These are phyloP conservation scores for Acorus calamus DNA, from an alignment of 106 monocot genomes.

Conservation along the genomic window DNA sequence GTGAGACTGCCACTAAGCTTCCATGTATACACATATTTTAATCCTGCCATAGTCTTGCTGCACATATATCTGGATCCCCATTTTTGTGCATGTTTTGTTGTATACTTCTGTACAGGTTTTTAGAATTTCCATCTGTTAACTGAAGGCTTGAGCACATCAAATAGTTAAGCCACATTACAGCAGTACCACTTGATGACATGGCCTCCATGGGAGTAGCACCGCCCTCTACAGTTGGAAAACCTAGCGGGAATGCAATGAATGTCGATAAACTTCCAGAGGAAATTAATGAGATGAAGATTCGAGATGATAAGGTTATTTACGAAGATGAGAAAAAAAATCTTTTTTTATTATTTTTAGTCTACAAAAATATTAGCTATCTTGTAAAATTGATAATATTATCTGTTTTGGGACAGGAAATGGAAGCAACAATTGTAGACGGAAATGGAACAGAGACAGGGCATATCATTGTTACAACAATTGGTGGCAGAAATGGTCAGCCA, in stretches of 20 bases:
- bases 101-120: not conserved
- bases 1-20: too few species aligned
- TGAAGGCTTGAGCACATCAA: not conserved
- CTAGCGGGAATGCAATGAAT: slow-evolving; percentile 11
- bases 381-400: too few species aligned
- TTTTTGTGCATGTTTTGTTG: not conserved
- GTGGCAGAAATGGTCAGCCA: slow-evolving; percentile 40
- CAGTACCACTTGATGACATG: not conserved
- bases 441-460: slow-evolving; percentile 44
- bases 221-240: slow-evolving; percentile 1
- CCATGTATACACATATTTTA: too few species aligned
- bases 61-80: too few species aligned
- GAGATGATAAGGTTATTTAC: slow-evolving; percentile 32
- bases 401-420: slow-evolving; percentile 10
- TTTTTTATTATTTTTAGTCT: too few species aligned
- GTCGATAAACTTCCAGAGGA: slow-evolving; percentile 37
- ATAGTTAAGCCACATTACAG: too few species aligned
- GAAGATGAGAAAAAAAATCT: too few species aligned
- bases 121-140: not conserved
- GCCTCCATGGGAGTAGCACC: slow-evolving; percentile 7
- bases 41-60: too few species aligned
- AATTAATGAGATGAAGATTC: slow-evolving; percentile 44
- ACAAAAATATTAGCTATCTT: too few species aligned
- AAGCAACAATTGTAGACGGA: slow-evolving; percentile 36
- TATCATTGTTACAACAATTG: slow-evolving; percentile 47